Evolutionary conservation across 441 rosid species (phyloP), one percentile per base, ranked within the genome.

Genomic region (Sinapis alba): DNA sequence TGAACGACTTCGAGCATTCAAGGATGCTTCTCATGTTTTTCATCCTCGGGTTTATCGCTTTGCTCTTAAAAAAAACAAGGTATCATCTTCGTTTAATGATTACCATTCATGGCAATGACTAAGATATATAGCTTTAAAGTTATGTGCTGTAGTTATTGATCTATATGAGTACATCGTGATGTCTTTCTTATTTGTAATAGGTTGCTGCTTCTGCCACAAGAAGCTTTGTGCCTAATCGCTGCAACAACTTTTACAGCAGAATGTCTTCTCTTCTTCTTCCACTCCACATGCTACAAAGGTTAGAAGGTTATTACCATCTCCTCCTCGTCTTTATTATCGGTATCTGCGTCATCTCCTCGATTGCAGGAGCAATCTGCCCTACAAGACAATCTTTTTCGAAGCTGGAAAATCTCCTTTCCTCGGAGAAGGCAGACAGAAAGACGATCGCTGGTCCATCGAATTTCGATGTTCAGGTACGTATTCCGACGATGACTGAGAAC

Each of bases 21-120:
- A 98, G 97, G 56, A 95, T 95, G 99, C 98, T 95, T 81, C 87
- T 95, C 43, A 95, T 95, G 98, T 92, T 95, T 82, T 90, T 95
- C 61, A 69, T 92, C 66, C 89, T 95, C 12, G 98, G 99, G 19
- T 77, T 85, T 54, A 79, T 89, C 38, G 26, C 85, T 66, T 68
- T 95, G 84, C 78, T 95, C 65, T 90, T 98, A 0, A 90, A 88
- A 79, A 91, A 86, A 83, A 86, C 93, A 3, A 92, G 97, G 99
- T 94, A 64, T 12, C 45, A 34, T 34, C 12, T 34, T 34, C 3
- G 13, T 34, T 12, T 10, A 34, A 34, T 34, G 41, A 34, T 34
- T 34, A 30, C 36, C 36, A 30, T 30, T 30, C 36, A 27, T 27
- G n/a, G n/a, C n/a, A n/a, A n/a, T n/a, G n/a, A n/a, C n/a, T n/a